Conservation (phyloP, 1,284 basidiomycete genomes). For the Mycosarcoma mackinlayi region DNA sequence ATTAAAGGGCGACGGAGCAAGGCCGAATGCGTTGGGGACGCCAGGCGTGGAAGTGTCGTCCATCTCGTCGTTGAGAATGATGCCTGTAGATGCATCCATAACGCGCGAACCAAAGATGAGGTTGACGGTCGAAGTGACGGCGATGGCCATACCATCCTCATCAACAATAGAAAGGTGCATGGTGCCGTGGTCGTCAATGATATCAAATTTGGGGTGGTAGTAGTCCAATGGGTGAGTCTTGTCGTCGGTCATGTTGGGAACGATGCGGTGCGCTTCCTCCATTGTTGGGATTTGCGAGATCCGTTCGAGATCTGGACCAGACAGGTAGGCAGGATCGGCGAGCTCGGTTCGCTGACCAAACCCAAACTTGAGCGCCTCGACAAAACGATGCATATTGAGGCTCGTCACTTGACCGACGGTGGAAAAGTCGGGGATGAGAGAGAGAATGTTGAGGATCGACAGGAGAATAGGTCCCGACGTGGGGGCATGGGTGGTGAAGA, state of each 20-base stretch:
- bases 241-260: conserved; percentile 64
- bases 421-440: conserved; percentile 41
- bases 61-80: conserved; percentile 69
- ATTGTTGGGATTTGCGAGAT: conserved; percentile 47
- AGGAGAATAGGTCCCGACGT: conserved; percentile 66
- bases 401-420: conserved; percentile 19
- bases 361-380: conserved; percentile 69
- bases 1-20: conserved; percentile 66
- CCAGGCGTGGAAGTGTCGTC: conserved; percentile 70
- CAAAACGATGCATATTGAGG: conserved; percentile 68
- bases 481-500: conserved; percentile 79
- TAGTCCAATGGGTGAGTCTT: conserved; percentile 58
- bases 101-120: conserved; percentile 68
- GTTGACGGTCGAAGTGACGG: conserved; percentile 70
- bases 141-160: conserved; percentile 67
- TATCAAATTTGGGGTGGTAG: conserved; percentile 69
- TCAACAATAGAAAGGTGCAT: conserved; percentile 69
- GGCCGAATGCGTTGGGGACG: conserved; percentile 69
- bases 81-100: conserved; percentile 53
- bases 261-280: conserved; percentile 56
- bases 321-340: conserved; percentile 70
- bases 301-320: conserved; percentile 31
- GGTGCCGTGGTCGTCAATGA: conserved; percentile 68
- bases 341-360: conserved; percentile 70
- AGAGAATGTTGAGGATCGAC: conserved; percentile 63